phyloP scores from a whole-genome alignment of 78 protist species.

The Planoprotostelium fungivorum region DNA sequence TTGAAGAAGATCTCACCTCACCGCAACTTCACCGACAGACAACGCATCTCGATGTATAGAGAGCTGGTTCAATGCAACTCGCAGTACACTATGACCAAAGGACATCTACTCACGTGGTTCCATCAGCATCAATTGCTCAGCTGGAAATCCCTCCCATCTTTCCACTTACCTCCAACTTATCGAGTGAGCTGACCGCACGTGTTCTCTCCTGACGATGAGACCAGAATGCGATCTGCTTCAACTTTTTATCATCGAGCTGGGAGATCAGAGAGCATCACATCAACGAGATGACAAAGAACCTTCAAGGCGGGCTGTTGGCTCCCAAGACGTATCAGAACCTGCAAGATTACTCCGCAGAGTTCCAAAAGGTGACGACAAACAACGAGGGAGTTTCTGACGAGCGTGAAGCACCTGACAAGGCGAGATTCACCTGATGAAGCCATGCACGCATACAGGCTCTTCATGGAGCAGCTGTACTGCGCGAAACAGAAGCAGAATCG shows the following conservation, averaged over 20 bases:
- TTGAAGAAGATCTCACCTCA: background rate
- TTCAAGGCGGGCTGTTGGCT: background rate
- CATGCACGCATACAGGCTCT: background rate
- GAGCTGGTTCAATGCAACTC: background rate
- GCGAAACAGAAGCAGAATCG: background rate
- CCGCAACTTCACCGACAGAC: background rate
- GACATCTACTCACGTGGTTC: background rate
- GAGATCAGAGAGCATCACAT: background rate
- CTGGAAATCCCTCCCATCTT: background rate
- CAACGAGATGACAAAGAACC: background rate
- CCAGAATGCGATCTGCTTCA: background rate
- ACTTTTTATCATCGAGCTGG: background rate
- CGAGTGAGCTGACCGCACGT: background rate
- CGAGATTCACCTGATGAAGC: background rate
- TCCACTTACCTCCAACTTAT: background rate
- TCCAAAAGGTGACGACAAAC: background rate
- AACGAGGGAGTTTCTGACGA: background rate
- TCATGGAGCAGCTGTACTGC: background rate
- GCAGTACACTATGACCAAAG: background rate
- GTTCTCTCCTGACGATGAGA: no score
- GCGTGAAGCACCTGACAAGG: background rate
- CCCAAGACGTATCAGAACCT: background rate
- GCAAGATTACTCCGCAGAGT: background rate
- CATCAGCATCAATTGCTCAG: background rate
- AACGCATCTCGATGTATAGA: background rate